A percentile compares a stretch with the other conserved stretches of the same genome.
Conservation (phyloP, 2,329 filamentous ascomycete species). For the Botrytis pseudocinerea region DNA sequence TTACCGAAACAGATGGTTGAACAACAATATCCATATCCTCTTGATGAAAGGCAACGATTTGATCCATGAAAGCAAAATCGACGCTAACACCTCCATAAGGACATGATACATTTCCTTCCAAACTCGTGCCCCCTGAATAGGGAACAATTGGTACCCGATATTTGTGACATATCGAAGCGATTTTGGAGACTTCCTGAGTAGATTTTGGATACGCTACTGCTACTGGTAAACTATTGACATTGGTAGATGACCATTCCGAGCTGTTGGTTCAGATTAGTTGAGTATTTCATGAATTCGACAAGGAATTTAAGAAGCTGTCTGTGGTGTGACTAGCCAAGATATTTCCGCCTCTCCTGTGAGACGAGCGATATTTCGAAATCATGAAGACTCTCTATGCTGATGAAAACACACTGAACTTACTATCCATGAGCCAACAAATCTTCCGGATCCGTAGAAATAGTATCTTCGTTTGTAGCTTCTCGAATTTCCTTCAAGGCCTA, state of each 20-base stretch:
- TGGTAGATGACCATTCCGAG: conserved; percentile 65
- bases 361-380: not conserved
- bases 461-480: conserved; percentile 52
- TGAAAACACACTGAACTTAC: conserved; percentile 1
- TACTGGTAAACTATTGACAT: conserved; percentile 60
- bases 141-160: conserved; percentile 79
- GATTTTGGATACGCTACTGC: conserved; percentile 64
- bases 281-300: not conserved
- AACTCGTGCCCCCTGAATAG: conserved; percentile 80
- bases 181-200: conserved; percentile 59
- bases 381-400: not conserved
- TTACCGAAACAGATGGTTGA: conserved; percentile 73
- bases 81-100: conserved; percentile 85
- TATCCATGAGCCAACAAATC: conserved; percentile 64
- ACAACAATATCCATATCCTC: conserved; percentile 93
- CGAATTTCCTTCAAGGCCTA: conserved; percentile 60
- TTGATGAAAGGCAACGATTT: conserved; percentile 75
- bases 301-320: not conserved
- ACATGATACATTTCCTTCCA: conserved; percentile 89
- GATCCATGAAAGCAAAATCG: conserved; percentile 86
- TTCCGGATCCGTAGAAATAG: conserved; percentile 63
- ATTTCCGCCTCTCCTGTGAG: not conserved
- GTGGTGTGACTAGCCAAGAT: not conserved
- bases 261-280: not conserved
- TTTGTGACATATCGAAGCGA: conserved; percentile 71